phyloP scores from a whole-genome alignment of 164 flowering plant species.

The Houttuynia cordata region DNA sequence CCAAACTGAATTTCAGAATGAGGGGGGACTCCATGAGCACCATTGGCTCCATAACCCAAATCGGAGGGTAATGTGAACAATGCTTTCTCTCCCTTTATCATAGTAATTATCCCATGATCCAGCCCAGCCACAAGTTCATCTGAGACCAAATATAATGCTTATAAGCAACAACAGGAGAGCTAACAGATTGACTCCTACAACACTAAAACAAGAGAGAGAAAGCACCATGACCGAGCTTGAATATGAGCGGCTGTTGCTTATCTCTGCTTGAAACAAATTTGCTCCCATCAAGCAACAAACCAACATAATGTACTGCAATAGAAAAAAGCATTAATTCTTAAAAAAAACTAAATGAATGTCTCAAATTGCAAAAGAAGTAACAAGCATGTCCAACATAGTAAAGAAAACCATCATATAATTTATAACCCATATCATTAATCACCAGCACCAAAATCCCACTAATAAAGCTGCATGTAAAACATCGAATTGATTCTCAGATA shows the following conservation, averaged over 20 bases:
- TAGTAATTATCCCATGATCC: conserved; percentile 51
- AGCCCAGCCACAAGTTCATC: conserved; percentile 49
- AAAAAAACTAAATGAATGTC: too few species aligned
- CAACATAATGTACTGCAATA: conserved; percentile 53
- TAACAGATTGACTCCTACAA: background rate
- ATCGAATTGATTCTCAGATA: too few species aligned
- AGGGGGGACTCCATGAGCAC: conserved; percentile 33
- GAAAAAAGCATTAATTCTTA: background rate
- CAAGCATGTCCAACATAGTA: background rate
- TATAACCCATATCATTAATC: background rate
- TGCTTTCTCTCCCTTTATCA: conserved; percentile 54
- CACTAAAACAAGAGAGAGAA: background rate
- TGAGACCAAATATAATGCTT: conserved; percentile 2
- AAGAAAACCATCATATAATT: background rate
- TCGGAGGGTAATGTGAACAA: conserved; percentile 36
- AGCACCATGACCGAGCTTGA: conserved; percentile 54
- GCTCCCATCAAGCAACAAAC: conserved; percentile 43
- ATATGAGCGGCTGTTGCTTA: conserved; percentile 26
- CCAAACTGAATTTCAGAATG: conserved; percentile 32
- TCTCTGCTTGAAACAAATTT: conserved; percentile 42
- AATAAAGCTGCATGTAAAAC: conserved; percentile 21
- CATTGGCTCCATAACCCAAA: conserved; percentile 40
- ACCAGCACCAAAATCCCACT: background rate
- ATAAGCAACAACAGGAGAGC: background rate
- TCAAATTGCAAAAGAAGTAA: too few species aligned